A percentile compares a stretch with the other conserved stretches of the same genome.
These are phyloP conservation scores for Austroboletus rostrupii DNA, from an alignment of 1,284 basidiomycete genomes.

Conservation along the genomic window DNA sequence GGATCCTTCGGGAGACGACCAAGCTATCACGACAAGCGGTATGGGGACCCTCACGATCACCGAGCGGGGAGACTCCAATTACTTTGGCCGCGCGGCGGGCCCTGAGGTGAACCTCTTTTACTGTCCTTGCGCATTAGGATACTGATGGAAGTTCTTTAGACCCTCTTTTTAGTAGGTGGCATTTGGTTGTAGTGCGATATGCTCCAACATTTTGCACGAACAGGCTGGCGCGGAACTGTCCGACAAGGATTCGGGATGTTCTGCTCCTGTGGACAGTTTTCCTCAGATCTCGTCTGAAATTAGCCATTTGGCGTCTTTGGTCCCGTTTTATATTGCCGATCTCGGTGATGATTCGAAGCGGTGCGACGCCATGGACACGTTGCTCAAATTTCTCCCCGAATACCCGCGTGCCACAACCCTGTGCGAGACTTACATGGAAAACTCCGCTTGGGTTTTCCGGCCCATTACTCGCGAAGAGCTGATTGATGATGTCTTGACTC, in stretches of 20 bases:
- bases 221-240: slow-evolving; percentile 54
- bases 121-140: neutral
- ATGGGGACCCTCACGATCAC: slow-evolving; percentile 60
- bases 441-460: slow-evolving; percentile 56
- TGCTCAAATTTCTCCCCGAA: slow-evolving; percentile 47
- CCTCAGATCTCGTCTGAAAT: slow-evolving; percentile 38
- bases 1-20: slow-evolving; percentile 26
- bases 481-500: slow-evolving; percentile 57
- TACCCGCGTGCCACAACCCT: slow-evolving; percentile 59
- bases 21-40: slow-evolving; percentile 38
- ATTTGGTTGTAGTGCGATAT: neutral
- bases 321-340: slow-evolving; percentile 44
- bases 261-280: slow-evolving; percentile 33
- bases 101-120: slow-evolving; percentile 36
- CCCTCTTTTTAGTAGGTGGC: slow-evolving; percentile 31
- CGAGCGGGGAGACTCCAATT: slow-evolving; percentile 60
- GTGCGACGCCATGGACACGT: slow-evolving; percentile 37
- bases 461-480: slow-evolving; percentile 64
- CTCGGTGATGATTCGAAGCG: slow-evolving; percentile 24
- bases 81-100: slow-evolving; percentile 66
- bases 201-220: slow-evolving; percentile 4
- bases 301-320: slow-evolving; percentile 38
- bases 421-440: slow-evolving; percentile 65
- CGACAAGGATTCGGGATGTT: slow-evolving; percentile 13
- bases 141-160: slow-evolving; percentile 17